Percentiles rank a stretch among this genome's conserved stretches.
Evolutionary conservation across 2,329 filamentous ascomycete species (phyloP).

Genomic region (Pseudogymnoascus sp.): DNA sequence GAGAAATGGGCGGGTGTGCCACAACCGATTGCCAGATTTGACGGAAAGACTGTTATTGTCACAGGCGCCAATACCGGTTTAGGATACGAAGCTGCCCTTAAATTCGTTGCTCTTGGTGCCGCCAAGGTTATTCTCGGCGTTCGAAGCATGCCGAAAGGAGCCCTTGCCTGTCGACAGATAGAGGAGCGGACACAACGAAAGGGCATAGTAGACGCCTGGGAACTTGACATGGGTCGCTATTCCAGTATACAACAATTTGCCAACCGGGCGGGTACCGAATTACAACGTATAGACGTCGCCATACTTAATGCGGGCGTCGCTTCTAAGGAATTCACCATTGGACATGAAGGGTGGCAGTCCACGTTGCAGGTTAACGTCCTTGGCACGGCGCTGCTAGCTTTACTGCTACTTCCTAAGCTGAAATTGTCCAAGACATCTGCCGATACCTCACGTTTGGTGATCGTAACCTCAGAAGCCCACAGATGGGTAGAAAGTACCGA

Average conservation of each 20-base stretch:
- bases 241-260: slow-evolving; percentile 15
- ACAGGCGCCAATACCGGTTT: slow-evolving; percentile 39
- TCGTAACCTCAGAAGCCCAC: neutral
- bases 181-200: slow-evolving; percentile 14
- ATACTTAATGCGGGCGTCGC: slow-evolving; percentile 11
- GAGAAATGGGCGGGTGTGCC: neutral
- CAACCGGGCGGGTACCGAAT: neutral
- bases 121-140: slow-evolving; percentile 36
- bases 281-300: slow-evolving; percentile 9
- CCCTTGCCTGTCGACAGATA: slow-evolving; percentile 27
- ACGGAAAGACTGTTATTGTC: slow-evolving; percentile 27
- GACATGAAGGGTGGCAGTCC: slow-evolving; percentile 17
- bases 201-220: slow-evolving; percentile 17
- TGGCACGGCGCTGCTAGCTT: slow-evolving; percentile 16
- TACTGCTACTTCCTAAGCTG: slow-evolving; percentile 16
- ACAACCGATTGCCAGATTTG: slow-evolving; percentile 12
- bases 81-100: slow-evolving; percentile 33
- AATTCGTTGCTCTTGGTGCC: slow-evolving; percentile 31
- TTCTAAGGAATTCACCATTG: neutral
- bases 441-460: neutral
- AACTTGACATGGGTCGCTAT: slow-evolving; percentile 17
- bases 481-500: neutral
- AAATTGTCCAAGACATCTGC: slow-evolving; percentile 8
- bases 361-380: slow-evolving; percentile 20
- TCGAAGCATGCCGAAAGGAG: slow-evolving; percentile 30